Conservation (phyloP, 1,139 yeast species). For the Suhomyces kunorum region DNA sequence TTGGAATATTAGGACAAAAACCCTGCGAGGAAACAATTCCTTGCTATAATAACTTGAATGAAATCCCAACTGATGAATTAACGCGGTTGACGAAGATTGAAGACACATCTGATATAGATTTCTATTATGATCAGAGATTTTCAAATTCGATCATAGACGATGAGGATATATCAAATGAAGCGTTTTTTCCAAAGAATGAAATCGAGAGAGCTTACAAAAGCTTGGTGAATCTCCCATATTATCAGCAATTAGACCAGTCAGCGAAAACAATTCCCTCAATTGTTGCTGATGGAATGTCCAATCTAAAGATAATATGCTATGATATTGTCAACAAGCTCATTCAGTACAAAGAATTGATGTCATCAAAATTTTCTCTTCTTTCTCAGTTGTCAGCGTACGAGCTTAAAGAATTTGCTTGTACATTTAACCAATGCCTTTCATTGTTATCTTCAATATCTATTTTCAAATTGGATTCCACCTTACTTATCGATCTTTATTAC, state of each 20-base stretch:
- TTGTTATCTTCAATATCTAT: constrained; percentile 29
- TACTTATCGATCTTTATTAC: constrained; percentile 30
- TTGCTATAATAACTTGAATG: not conserved
- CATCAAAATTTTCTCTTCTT: constrained; percentile 4
- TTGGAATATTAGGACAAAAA: not conserved
- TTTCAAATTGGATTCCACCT: constrained; percentile 21
- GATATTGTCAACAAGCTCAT: constrained; percentile 22
- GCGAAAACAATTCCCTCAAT: constrained; percentile 15
- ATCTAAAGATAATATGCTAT: constrained; percentile 8
- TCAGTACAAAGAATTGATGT: constrained; percentile 21
- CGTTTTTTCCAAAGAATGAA: not conserved
- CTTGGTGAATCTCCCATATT: constrained; percentile 7
- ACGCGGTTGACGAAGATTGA: not conserved
- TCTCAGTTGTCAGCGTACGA: constrained; percentile 18
- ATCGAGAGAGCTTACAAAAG: not conserved
- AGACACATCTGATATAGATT: not conserved
- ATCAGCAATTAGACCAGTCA: constrained; percentile 7
- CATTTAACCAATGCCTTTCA: constrained; percentile 26
- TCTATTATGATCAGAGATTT: not conserved
- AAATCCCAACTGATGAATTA: not conserved
- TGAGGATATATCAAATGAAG: not conserved
- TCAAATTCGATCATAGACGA: not conserved
- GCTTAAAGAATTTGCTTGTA: constrained; percentile 22
- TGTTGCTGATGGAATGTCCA: constrained; percentile 13
- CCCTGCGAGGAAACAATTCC: not conserved